Percentiles rank a stretch among this genome's conserved stretches.
Conservation (phyloP, 805 yeast genomes). For the Vanderwaltozyma verrucispora region DNA sequence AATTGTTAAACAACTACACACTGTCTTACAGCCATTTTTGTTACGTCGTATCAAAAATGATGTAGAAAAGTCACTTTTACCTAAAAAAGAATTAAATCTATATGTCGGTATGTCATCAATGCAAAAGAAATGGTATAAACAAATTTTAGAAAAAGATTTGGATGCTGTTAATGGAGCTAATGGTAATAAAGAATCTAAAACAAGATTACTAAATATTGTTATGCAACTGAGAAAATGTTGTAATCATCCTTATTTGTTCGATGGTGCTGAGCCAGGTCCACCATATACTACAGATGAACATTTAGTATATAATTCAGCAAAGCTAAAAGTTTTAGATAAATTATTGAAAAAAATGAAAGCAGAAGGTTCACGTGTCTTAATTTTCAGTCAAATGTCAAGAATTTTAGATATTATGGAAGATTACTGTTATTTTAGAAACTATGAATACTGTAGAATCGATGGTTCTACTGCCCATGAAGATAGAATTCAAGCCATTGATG, state of each 20-base stretch:
- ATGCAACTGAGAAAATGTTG: conserved; percentile 83
- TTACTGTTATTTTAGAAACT: conserved; percentile 60
- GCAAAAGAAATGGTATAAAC: conserved; percentile 72
- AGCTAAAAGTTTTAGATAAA: conserved; percentile 61
- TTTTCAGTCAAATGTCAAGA: conserved; percentile 78
- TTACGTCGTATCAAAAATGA: conserved; percentile 69
- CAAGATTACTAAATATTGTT: conserved; percentile 65
- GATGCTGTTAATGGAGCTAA: conserved; percentile 80
- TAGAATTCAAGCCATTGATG: conserved; percentile 67
- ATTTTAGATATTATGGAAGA: conserved; percentile 73
- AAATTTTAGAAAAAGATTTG: conserved; percentile 64
- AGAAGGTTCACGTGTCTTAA: conserved; percentile 69
- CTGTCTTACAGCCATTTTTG: conserved; percentile 65
- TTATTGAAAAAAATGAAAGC: conserved; percentile 47
- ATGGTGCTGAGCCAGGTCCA: conserved; percentile 87
- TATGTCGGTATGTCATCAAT: conserved; percentile 69
- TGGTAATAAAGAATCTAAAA: conserved; percentile 65
- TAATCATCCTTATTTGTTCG: conserved; percentile 75
- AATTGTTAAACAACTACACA: conserved; percentile 59
- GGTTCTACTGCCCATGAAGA: conserved; percentile 77
- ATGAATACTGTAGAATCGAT: conserved; percentile 68
- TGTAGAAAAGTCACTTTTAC: conserved; percentile 69
- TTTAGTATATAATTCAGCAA: conserved; percentile 60
- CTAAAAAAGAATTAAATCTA: conserved; percentile 63
- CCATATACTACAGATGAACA: conserved; percentile 83